Percentiles rank a stretch among this genome's conserved stretches.
These are phyloP conservation scores for Cladophialophora immunda DNA, from an alignment of 2,329 filamentous ascomycete genomes.

Conservation along the genomic window DNA sequence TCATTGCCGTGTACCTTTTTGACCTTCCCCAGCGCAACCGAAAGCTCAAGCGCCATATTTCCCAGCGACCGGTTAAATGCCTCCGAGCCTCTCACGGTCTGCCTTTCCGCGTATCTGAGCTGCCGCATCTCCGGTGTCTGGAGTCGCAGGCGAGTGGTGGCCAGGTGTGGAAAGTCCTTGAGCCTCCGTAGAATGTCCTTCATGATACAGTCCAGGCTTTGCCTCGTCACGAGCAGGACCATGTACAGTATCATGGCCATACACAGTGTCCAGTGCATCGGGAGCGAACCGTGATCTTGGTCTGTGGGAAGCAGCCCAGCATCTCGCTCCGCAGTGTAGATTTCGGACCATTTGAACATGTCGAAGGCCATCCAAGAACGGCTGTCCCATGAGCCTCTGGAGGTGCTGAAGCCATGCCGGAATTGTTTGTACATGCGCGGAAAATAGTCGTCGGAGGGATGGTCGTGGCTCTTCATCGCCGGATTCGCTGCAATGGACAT, in stretches of 20 bases:
- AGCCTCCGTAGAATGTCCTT: background rate
- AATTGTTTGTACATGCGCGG: background rate
- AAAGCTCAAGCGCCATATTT: conserved; percentile 4
- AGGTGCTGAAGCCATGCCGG: background rate
- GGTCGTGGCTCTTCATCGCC: background rate
- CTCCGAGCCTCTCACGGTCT: background rate
- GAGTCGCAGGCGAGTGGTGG: background rate
- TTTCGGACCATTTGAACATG: background rate
- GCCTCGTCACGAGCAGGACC: background rate
- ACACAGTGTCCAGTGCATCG: background rate
- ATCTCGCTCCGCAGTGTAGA: background rate
- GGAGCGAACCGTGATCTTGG: background rate
- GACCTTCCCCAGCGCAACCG: background rate
- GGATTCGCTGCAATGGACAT: background rate
- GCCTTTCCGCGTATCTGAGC: background rate
- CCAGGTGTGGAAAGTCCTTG: background rate
- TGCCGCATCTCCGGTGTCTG: background rate
- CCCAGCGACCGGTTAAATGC: background rate
- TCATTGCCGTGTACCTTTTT: background rate
- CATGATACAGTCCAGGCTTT: background rate
- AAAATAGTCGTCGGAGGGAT: background rate
- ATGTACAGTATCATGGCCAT: background rate
- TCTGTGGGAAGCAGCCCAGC: background rate
- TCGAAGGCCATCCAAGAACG: background rate
- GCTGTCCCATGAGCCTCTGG: background rate